Base-by-base conservation (phyloP, 179 eudicot species). In the Silene noctiflora region DNA sequence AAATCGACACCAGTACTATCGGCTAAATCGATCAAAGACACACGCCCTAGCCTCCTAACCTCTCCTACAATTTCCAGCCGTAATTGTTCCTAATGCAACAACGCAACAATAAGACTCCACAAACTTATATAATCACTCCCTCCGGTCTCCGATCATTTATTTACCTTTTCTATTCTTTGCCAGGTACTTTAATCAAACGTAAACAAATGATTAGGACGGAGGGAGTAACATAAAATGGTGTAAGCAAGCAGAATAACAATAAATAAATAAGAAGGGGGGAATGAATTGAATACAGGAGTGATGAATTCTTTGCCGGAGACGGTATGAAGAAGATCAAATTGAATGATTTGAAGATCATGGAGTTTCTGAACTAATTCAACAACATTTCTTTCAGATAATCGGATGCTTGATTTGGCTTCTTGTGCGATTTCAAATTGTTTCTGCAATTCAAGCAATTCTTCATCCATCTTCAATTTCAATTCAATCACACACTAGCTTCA, bases 301-400 rank as follows among this genome's bases (percentile, higher is more conserved):
- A 95, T 93, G 89, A 86, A 95, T 81, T 95, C 96, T 87, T 91
- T 93, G 85, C 98, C 99, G 77, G 99, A 79, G 79, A 85, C 80
- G 58, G 99, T 95, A 78, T 95, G 99, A 56, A 93, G 99, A 60
- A 95, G 99, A 85, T 95, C 97, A 77, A 91, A 95, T 31, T 95
- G 92, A 82, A 95, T 88, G 83, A 95, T 95, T 24, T 87, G 84
- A 72, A 95, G 94, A 17, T 89, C 84, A 2, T 93, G 99, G 33
- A 95, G 98, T 62, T 93, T 95, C 76, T 90, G 97, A 35, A 95
- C 97, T 83, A 95, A 90, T 85, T 95, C 99, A 80, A 95, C 98
- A 25, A 95, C 97, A 83, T 95, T 93, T 75, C 99, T 81, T 14
- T 95, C 98, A 4, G 98, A 95, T 83, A 95, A 89, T 56, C 98